These are phyloP conservation scores for Gymnopilus junonius DNA, from an alignment of 768 basidiomycete species.

Conservation along the genomic window DNA sequence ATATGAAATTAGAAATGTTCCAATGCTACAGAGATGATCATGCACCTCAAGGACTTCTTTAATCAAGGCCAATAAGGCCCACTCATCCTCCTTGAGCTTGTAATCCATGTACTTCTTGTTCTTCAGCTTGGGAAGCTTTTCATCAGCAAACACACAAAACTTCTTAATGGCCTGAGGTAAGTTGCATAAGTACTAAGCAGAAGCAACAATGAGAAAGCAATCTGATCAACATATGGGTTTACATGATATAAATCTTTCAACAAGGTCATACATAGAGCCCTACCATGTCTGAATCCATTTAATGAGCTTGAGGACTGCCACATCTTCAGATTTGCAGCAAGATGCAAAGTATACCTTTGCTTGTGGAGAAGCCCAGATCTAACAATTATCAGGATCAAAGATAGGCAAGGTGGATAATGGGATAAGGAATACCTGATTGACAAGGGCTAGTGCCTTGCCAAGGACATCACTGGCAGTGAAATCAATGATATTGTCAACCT, in stretches of 20 bases:
- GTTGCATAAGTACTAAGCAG: neutral
- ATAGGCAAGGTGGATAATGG: neutral
- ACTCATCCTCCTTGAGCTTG: neutral
- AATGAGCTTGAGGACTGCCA: neutral
- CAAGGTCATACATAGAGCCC: slow-evolving; percentile 1
- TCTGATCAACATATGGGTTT: neutral
- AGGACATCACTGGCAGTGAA: neutral
- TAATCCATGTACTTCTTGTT: neutral
- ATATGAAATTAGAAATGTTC: neutral
- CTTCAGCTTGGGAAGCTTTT: slow-evolving; percentile 1
- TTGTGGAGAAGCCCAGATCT: neutral
- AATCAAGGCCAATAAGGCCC: neutral
- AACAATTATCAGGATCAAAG: too few relatives aligned
- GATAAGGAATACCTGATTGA: neutral
- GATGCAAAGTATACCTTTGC: neutral
- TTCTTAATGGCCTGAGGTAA: neutral
- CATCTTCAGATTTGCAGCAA: neutral
- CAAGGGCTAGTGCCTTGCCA: neutral
- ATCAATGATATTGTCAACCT: neutral
- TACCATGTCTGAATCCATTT: slow-evolving; percentile 3
- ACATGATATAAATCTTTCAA: neutral
- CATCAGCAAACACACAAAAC: neutral
- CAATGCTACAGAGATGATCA: neutral
- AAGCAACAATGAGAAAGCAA: neutral
- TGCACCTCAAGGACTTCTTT: neutral